Conservation (phyloP, 495 filamentous ascomycete species). For the Talaromyces stipitatus region DNA sequence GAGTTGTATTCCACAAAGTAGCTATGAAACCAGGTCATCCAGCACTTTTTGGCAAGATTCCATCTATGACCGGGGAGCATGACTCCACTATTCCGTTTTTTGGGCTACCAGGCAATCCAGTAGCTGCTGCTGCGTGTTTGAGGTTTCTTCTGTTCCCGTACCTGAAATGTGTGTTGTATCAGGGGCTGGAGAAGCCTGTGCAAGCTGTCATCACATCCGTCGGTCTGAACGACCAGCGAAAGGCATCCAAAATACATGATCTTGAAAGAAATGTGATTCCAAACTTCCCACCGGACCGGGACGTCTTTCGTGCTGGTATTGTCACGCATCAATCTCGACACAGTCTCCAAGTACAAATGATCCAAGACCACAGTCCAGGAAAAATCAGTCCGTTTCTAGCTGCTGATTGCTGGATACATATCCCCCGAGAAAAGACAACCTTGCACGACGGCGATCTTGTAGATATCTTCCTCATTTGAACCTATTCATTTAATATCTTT, state of each 20-base stretch:
- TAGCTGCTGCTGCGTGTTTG: constrained; percentile 12
- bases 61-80: neutral
- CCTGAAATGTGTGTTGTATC: neutral
- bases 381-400: constrained; percentile 12
- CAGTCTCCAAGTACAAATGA: neutral
- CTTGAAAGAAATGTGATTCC: neutral
- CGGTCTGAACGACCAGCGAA: neutral
- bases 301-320: constrained; percentile 9
- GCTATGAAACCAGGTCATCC: constrained; percentile 12
- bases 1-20: constrained; percentile 9
- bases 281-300: constrained; percentile 3
- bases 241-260: neutral
- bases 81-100: constrained; percentile 6
- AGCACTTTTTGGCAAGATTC: constrained; percentile 9
- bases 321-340: neutral
- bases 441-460: constrained; percentile 3
- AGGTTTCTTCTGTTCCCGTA: constrained; percentile 8
- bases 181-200: constrained; percentile 1
- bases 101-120: constrained; percentile 11
- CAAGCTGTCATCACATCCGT: neutral
- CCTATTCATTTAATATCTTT: neutral
- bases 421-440: constrained; percentile 1
- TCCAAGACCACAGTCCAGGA: constrained; percentile 10
- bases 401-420: constrained; percentile 13
- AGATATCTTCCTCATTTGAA: constrained; percentile 1